A percentile compares a stretch with the other conserved stretches of the same genome.
Conservation (phyloP, 345 rosid species). For the Hibiscus tridactylites region DNA sequence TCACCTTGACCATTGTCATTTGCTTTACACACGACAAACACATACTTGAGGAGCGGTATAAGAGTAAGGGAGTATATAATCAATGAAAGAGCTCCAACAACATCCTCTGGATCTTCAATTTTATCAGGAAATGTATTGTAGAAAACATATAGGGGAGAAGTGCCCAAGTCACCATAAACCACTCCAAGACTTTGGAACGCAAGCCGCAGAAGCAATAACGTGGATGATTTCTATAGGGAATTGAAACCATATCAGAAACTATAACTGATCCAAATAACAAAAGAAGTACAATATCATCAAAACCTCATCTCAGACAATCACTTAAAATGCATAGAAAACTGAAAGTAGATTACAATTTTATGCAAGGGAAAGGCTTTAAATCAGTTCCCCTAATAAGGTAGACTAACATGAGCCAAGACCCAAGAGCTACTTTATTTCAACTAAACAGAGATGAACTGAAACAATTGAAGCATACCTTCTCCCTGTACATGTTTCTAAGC, state of each 20-base stretch:
- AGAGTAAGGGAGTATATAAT: slow-evolving; percentile 69
- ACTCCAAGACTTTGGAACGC: slow-evolving; percentile 69
- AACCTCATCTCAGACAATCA: neutral
- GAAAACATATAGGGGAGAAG: slow-evolving; percentile 70
- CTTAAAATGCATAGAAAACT: neutral
- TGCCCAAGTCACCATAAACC: slow-evolving; percentile 73
- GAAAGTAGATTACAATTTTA: neutral
- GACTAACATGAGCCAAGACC: neutral
- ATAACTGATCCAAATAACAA: neutral
- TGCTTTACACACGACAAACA: slow-evolving; percentile 69
- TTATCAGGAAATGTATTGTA: slow-evolving; percentile 62
- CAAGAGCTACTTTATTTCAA: neutral
- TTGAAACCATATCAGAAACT: slow-evolving; percentile 10
- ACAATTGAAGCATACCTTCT: slow-evolving; percentile 45
- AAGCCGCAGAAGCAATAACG: slow-evolving; percentile 44
- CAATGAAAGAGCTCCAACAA: slow-evolving; percentile 68
- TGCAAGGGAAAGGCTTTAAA: neutral
- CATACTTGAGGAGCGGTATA: slow-evolving; percentile 76
- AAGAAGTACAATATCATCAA: neutral
- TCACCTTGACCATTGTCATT: slow-evolving; percentile 77
- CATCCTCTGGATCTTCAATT: slow-evolving; percentile 44
- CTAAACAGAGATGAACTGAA: neutral
- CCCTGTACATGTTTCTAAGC: slow-evolving; percentile 58
- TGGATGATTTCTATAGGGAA: slow-evolving; percentile 39
- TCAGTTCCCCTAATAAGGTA: neutral